These are phyloP conservation scores for Biscogniauxia marginata DNA, from an alignment of 2,329 filamentous ascomycete genomes.

Conservation along the genomic window DNA sequence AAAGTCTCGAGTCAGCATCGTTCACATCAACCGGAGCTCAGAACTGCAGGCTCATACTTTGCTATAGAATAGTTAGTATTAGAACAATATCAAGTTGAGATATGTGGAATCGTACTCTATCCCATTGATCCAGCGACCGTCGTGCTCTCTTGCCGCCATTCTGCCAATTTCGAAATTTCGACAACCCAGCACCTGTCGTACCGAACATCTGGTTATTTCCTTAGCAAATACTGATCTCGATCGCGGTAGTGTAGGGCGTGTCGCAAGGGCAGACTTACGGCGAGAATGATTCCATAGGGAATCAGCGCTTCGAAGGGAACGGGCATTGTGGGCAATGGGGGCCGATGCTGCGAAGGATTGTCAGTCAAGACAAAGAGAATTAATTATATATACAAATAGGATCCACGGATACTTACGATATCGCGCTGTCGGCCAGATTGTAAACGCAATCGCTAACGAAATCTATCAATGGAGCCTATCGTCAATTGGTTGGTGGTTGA, in stretches of 20 bases:
- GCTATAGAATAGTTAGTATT: constrained; percentile 41
- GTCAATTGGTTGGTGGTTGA: background rate
- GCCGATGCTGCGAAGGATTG: constrained; percentile 2
- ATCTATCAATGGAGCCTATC: background rate
- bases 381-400: background rate
- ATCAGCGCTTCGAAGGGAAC: constrained; percentile 64
- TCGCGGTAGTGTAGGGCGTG: background rate
- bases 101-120: constrained; percentile 46
- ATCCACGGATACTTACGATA: background rate
- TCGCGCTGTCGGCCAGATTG: background rate
- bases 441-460: no score
- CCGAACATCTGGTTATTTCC: constrained; percentile 57
- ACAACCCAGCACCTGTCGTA: constrained; percentile 56
- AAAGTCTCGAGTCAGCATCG: constrained; percentile 15
- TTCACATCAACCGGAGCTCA: no score
- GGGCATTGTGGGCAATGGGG: constrained; percentile 47
- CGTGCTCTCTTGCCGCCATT: constrained; percentile 62
- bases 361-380: background rate
- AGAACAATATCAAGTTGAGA: background rate
- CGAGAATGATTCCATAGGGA: constrained; percentile 64
- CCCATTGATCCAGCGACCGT: constrained; percentile 63
- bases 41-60: constrained; percentile 47
- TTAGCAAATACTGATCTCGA: constrained; percentile 18
- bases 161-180: constrained; percentile 54
- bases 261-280: constrained; percentile 42